These are phyloP conservation scores for Talaromyces islandicus DNA, from an alignment of 2,329 filamentous ascomycete species.

Conservation along the genomic window DNA sequence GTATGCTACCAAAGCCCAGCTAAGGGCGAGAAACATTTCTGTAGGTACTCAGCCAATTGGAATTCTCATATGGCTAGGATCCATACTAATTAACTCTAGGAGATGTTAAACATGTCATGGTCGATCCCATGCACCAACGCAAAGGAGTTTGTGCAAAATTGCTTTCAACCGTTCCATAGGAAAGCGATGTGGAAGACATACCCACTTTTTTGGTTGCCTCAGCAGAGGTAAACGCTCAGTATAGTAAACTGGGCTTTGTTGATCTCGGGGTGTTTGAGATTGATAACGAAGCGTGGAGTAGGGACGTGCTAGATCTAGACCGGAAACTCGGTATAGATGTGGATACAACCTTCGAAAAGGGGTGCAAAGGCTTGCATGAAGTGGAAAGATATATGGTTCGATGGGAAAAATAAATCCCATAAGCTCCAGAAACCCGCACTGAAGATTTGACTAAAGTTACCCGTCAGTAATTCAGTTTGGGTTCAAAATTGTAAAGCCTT, in stretches of 20 bases:
- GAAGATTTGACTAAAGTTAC: no score
- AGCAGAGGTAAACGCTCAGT: slow-evolving; percentile 1
- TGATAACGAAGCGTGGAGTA: slow-evolving; percentile 6
- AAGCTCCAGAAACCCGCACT: background rate
- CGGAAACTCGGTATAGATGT: background rate
- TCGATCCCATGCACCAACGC: slow-evolving; percentile 5
- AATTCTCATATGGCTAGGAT: background rate
- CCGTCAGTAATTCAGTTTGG: no score
- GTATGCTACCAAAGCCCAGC: background rate
- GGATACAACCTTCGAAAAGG: background rate
- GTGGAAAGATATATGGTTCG: background rate
- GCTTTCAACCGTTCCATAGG: slow-evolving; percentile 1
- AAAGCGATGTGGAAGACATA: slow-evolving; percentile 2
- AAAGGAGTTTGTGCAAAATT: slow-evolving; percentile 4
- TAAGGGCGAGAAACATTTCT: slow-evolving; percentile 1
- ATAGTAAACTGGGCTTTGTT: slow-evolving; percentile 1
- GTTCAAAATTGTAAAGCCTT: no score
- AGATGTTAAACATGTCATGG: slow-evolving; percentile 8
- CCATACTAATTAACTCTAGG: background rate
- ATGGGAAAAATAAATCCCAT: background rate
- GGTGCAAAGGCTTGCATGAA: background rate
- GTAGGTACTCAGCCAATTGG: background rate
- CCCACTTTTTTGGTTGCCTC: slow-evolving; percentile 4
- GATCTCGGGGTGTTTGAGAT: slow-evolving; percentile 3
- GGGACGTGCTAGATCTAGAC: background rate